Evolutionary conservation across 2,329 filamentous ascomycete species (phyloP).

Genomic region (Graphiopsis chlorocephala): DNA sequence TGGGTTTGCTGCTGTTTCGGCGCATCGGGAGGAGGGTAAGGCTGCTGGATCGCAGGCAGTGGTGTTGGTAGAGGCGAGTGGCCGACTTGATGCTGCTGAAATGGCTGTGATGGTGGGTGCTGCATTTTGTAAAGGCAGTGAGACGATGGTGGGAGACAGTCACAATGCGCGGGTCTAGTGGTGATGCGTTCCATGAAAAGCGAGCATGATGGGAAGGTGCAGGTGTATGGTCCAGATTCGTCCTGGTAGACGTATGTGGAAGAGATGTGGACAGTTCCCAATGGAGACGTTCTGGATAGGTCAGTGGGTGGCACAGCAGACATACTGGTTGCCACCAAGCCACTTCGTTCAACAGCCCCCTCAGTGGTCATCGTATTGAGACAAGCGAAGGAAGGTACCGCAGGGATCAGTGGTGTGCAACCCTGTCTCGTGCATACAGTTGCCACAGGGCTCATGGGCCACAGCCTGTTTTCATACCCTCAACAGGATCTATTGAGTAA

Average conservation of each 20-base stretch:
- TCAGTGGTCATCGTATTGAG: neutral
- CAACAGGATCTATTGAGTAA: too few species aligned
- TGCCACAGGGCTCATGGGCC: neutral
- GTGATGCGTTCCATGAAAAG: too few species aligned
- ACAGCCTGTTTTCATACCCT: too few species aligned
- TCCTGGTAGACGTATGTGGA: neutral
- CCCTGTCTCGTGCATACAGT: neutral
- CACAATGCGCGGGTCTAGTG: neutral
- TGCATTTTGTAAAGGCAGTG: constrained; percentile 9
- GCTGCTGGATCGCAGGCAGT: constrained; percentile 22
- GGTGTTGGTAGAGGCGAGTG: constrained; percentile 9
- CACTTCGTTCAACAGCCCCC: neutral
- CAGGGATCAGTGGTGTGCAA: neutral
- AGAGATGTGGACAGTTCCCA: too few species aligned
- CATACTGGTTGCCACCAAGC: neutral
- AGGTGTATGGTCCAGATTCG: neutral
- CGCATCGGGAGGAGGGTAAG: constrained; percentile 21
- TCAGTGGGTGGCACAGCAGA: neutral
- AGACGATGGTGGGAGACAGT: constrained; percentile 10
- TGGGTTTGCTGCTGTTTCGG: constrained; percentile 22
- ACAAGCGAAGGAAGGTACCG: neutral
- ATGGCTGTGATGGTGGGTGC: constrained; percentile 20
- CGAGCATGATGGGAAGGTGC: too few species aligned
- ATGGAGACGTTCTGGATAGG: neutral
- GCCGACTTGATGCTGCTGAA: constrained; percentile 16